phyloP scores from a whole-genome alignment of 1,284 basidiomycete species.

The Cryptococcus hybrid region DNA sequence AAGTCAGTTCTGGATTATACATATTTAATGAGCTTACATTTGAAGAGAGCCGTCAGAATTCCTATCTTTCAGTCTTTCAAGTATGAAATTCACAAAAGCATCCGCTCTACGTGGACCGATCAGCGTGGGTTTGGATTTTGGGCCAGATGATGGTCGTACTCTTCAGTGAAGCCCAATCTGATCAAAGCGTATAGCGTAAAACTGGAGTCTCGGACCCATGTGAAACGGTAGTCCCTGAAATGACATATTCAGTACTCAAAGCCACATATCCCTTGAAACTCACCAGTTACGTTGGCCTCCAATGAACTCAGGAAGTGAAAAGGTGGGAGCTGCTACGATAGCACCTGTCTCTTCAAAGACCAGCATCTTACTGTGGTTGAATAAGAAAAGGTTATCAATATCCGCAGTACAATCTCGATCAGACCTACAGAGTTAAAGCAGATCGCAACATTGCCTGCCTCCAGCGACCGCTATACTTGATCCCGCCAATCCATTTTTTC shows the following conservation, averaged over 20 bases:
- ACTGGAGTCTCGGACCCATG: constrained; percentile 77
- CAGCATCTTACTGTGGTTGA: constrained; percentile 44
- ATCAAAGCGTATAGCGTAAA: constrained; percentile 91
- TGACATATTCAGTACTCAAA: too few species aligned
- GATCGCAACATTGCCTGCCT: constrained; percentile 85
- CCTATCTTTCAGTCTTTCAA: constrained; percentile 71
- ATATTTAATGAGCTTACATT: constrained; percentile 58
- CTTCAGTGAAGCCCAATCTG: constrained; percentile 83
- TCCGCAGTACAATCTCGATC: constrained; percentile 47
- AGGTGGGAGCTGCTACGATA: constrained; percentile 88
- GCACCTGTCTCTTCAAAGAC: constrained; percentile 59
- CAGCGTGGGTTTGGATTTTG: background rate
- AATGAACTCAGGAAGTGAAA: constrained; percentile 85
- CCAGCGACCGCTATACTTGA: constrained; percentile 80
- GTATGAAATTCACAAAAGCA: constrained; percentile 83
- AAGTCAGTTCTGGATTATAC: background rate
- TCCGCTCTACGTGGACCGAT: constrained; percentile 18
- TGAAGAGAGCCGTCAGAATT: constrained; percentile 85
- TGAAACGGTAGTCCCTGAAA: constrained; percentile 46
- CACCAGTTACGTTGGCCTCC: constrained; percentile 81
- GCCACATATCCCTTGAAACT: background rate
- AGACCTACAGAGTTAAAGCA: constrained; percentile 62
- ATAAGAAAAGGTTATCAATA: constrained; percentile 1
- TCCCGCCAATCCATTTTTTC: constrained; percentile 74
- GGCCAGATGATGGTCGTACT: constrained; percentile 56